Evolutionary conservation across 768 basidiomycete species (phyloP).

Genomic region (Termitomyces titanicus): DNA sequence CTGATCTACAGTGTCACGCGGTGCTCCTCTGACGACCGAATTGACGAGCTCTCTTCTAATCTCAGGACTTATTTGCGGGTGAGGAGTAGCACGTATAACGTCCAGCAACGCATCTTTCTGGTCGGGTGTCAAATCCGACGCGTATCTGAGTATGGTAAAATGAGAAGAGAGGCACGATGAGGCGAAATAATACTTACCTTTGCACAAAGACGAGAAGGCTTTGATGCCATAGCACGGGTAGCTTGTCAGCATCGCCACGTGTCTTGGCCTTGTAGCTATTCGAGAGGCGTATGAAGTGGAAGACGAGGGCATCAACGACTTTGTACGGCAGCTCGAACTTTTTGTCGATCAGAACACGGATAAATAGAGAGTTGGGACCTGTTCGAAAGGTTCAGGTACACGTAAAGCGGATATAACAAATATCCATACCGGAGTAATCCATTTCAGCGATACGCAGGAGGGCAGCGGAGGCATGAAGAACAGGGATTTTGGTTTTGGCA

Average conservation of each 20-base stretch:
- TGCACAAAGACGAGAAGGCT: conserved; percentile 92
- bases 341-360: conserved; percentile 95
- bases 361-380: conserved; percentile 95
- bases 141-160: conserved; percentile 58
- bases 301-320: conserved; percentile 94
- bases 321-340: conserved; percentile 98
- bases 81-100: conserved; percentile 81
- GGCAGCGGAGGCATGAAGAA: conserved; percentile 96
- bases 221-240: conserved; percentile 99
- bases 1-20: conserved; percentile 57
- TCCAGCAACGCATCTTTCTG: conserved; percentile 98
- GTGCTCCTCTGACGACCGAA: conserved; percentile 83
- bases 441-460: conserved; percentile 90
- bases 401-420: background rate
- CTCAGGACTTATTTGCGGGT: conserved; percentile 86
- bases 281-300: conserved; percentile 96
- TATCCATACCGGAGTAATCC: conserved; percentile 80
- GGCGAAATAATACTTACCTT: conserved; percentile 45
- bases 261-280: conserved; percentile 79
- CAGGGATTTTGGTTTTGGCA: conserved; percentile 86
- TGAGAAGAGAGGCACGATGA: conserved; percentile 4
- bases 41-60: conserved; percentile 87
- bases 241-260: conserved; percentile 67
- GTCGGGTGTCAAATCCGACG: conserved; percentile 90
- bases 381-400: conserved; percentile 10